Base-by-base conservation (phyloP, 2,329 filamentous ascomycete species). In the Colletotrichum incanum region DNA sequence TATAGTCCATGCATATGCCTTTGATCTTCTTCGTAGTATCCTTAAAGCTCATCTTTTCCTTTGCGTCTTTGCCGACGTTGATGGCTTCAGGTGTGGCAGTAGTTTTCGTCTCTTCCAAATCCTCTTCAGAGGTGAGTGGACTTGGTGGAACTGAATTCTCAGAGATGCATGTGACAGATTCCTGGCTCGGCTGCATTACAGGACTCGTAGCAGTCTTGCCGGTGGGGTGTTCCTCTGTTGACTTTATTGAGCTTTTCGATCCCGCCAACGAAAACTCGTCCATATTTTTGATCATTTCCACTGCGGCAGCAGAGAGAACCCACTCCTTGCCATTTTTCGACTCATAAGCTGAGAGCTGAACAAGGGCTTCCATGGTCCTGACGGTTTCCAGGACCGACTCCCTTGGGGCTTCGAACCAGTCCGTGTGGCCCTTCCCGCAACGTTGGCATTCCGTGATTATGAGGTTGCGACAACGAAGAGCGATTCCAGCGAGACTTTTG, bases 361-460 rank as follows among this genome's bases (percentile, higher is more conserved):
- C 55, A 58, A 58, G 41, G 20, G 18, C 9, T 18, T 58, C 55
- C 55, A 58, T 41, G 55, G 55, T n/a, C 9, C 14, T 41, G 34
- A 58, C 34, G 12, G 37, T 18, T 3, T 58, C 34, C n/a, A 58
- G 6, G 5, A 58, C 55, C 37, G 1, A 26, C n/a, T 58, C 34
- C 12, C 9, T 7, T 3, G 55, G n/a, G 12, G 31, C 31, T 9
- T 18, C 5, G 55, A 58, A 5, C 55, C 55, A 58, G 11, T 41
- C 37, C 5, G 18, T n/a, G 14, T 41, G 37, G 9, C 12, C 55
- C 3, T 3, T 3, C 5, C 34, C 54, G 5, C 34, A 26, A 9
- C 6, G 11, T 12, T 58, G 28, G 1, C 34, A 18, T 34, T 28
- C 34, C 18, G 6, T 34, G 31, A 28, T 18, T 8, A 1, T 12